Evolutionary conservation across 2,329 filamentous ascomycete species (phyloP), one percentile per base, ranked within the genome.

Genomic region (Scedosporium boydii): DNA sequence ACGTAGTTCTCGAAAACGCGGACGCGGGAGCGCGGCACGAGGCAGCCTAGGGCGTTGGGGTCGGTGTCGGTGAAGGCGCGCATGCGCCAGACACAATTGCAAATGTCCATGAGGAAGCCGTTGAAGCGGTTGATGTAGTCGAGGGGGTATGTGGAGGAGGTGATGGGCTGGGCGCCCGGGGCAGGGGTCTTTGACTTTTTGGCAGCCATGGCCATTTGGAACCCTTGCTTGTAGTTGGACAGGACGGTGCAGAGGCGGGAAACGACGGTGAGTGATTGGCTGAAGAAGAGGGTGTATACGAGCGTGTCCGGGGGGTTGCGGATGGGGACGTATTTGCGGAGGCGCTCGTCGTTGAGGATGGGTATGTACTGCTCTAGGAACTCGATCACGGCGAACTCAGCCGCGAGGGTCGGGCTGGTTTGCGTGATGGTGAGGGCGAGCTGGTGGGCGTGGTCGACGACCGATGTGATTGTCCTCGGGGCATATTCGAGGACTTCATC

Each of bases 71-170:
- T 84, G 64, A 96, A 87, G 1, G 88, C 91, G 12, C 87, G 84
- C 23, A 84, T 83, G 7, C 90, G 84, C 91, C 91, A 96, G 57
- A 95, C 73, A 59, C 89, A 85, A 70, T 96, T 96, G 77, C 90
- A 93, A 38, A 92, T 82, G 70, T 96, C 91, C 85, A 95, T 93
- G 38, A 96, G 81, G 71, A 89, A 92, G 23, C 88, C 88, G 71
- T 96, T 96, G 76, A 95, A 93, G 26, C 82, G 76, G 66, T 85
- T 83, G 48, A 91, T 83, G 62, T 88, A 83, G 38, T 78, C 75
- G 51, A 82, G 78, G 29, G 85, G 79, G 65, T 87, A 88, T 10
- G 76, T 72, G 18, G 72, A 71, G 5, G 72, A 69, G 64, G 75
- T 70, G 53, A 76, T 68, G 7, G 66, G 68, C 18, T 68, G 62